Conservation (phyloP, 2,329 filamentous ascomycete genomes). For the Cadophora malorum region DNA sequence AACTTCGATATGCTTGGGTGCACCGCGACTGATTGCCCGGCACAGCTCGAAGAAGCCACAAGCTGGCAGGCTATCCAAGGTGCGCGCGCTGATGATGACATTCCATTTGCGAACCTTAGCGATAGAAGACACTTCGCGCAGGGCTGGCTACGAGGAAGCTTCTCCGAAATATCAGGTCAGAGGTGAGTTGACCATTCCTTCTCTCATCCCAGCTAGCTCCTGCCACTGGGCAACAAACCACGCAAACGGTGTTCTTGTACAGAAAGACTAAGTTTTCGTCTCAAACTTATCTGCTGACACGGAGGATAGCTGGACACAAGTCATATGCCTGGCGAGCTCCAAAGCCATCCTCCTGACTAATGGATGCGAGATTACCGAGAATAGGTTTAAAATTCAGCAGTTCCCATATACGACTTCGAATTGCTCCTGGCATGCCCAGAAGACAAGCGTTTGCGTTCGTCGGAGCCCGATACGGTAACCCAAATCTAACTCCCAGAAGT, state of each 20-base stretch:
- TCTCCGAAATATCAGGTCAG: neutral
- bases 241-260: conserved; percentile 53
- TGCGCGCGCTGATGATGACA: neutral
- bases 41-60: neutral
- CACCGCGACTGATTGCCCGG: neutral
- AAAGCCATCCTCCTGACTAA: neutral
- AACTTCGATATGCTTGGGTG: neutral
- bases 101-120: neutral
- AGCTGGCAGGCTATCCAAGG: neutral
- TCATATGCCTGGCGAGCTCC: conserved; percentile 9
- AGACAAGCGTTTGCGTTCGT: neutral
- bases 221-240: conserved; percentile 4
- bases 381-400: conserved; percentile 25
- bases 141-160: neutral
- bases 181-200: neutral
- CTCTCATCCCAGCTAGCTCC: neutral
- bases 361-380: neutral
- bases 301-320: conserved; percentile 29
- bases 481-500: neutral
- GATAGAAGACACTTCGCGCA: neutral
- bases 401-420: conserved; percentile 60
- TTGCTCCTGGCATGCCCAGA: conserved; percentile 47
- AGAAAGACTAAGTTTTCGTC: conserved; percentile 46
- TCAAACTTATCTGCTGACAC: conserved; percentile 17
- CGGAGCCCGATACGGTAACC: neutral